These are phyloP conservation scores for Umbilicus rupestris DNA, from an alignment of 164 flowering plant genomes.

Conservation along the genomic window DNA sequence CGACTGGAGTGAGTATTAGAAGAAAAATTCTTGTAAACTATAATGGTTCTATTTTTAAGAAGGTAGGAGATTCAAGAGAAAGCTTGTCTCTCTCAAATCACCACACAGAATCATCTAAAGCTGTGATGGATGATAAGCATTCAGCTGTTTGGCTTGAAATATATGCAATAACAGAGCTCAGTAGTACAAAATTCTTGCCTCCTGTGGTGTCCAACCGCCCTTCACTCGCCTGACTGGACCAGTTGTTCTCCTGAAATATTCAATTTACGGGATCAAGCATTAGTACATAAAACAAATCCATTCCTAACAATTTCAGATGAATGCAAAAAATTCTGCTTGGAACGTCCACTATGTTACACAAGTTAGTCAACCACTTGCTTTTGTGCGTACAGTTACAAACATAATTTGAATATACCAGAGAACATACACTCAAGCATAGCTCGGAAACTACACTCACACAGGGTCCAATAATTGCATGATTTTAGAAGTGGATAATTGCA, in stretches of 20 bases:
- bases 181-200: conserved; percentile 37
- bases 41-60: too few species aligned
- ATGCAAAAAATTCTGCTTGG: background rate
- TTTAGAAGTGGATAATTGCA: background rate
- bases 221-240: conserved; percentile 94
- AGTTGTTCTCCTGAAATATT: conserved; percentile 58
- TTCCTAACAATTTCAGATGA: background rate
- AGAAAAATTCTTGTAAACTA: too few species aligned
- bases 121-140: background rate
- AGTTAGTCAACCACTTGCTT: background rate
- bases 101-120: background rate
- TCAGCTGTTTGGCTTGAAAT: background rate
- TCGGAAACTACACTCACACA: background rate
- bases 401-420: background rate
- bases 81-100: background rate
- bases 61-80: background rate
- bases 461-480: background rate
- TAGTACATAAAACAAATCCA: background rate
- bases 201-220: conserved; percentile 95
- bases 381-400: background rate
- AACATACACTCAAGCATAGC: background rate
- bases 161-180: background rate
- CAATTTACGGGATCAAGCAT: conserved; percentile 5
- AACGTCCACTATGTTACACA: background rate
- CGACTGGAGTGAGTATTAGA: too few species aligned